A percentile compares a stretch with the other conserved stretches of the same genome.
These are phyloP conservation scores for Pyrenula aspistea DNA, from an alignment of 495 filamentous ascomycete genomes.

Conservation along the genomic window DNA sequence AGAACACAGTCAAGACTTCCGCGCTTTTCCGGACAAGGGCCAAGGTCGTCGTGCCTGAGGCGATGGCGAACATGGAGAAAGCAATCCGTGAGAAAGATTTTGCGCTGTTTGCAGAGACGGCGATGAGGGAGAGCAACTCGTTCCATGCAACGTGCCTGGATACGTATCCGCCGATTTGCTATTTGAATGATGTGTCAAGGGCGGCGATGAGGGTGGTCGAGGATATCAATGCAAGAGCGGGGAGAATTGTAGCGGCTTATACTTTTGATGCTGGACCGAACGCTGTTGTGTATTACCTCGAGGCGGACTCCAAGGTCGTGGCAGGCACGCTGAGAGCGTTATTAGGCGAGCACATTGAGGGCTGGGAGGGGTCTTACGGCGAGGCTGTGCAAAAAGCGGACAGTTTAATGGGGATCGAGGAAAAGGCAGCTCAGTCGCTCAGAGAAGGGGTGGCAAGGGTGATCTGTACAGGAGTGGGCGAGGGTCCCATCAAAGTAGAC, in stretches of 20 bases:
- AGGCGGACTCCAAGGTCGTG: slow-evolving; percentile 59
- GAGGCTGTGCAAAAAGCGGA: slow-evolving; percentile 35
- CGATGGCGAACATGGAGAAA: slow-evolving; percentile 78
- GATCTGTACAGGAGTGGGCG: slow-evolving; percentile 83
- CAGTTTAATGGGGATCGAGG: slow-evolving; percentile 41
- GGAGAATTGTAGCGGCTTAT: slow-evolving; percentile 73
- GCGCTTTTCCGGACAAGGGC: slow-evolving; percentile 67
- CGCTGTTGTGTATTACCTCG: slow-evolving; percentile 86
- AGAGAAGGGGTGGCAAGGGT: slow-evolving; percentile 73
- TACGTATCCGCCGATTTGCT: slow-evolving; percentile 94
- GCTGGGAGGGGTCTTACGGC: slow-evolving; percentile 48
- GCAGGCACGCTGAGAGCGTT: slow-evolving; percentile 53
- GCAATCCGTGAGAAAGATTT: slow-evolving; percentile 74
- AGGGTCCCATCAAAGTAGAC: slow-evolving; percentile 69
- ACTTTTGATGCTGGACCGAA: slow-evolving; percentile 98
- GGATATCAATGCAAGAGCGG: slow-evolving; percentile 59
- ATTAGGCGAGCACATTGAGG: slow-evolving; percentile 35
- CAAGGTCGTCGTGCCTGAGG: slow-evolving; percentile 58
- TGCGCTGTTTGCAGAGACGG: slow-evolving; percentile 72
- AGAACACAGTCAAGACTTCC: slow-evolving; percentile 83
- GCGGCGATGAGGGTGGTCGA: slow-evolving; percentile 82
- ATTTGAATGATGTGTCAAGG: slow-evolving; percentile 84
- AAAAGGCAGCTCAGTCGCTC: slow-evolving; percentile 42
- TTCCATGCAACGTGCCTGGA: slow-evolving; percentile 95
- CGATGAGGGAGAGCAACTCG: slow-evolving; percentile 81